These are phyloP conservation scores for Amaranthus hypochondriacus DNA, from an alignment of 148 eudicot species.

Conservation along the genomic window DNA sequence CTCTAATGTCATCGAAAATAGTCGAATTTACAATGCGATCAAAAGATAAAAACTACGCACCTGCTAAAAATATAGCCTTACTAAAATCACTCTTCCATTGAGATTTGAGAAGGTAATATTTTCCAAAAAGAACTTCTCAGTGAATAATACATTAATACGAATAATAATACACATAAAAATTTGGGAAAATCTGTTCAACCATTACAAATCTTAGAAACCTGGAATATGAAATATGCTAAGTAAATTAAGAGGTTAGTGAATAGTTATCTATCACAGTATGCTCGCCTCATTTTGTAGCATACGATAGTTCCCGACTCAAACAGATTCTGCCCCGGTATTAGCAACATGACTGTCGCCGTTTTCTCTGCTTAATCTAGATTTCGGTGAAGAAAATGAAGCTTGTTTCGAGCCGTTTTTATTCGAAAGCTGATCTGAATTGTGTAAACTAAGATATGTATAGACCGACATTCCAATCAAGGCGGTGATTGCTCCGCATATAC, in stretches of 20 bases:
- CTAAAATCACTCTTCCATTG: background rate
- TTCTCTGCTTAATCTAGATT: constrained; percentile 74
- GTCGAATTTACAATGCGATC: too few relatives aligned
- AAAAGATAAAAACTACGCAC: too few relatives aligned
- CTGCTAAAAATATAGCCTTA: background rate
- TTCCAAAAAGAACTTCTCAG: background rate
- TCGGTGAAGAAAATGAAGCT: constrained; percentile 44
- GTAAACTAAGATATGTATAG: constrained; percentile 72
- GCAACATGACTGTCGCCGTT: constrained; percentile 38
- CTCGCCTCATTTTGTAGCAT: background rate
- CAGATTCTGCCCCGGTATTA: constrained; percentile 43
- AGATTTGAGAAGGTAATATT: background rate
- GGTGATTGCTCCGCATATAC: constrained; percentile 71
- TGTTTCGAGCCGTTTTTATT: constrained; percentile 42
- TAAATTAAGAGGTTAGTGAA: constrained; percentile 18
- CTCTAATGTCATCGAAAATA: too few relatives aligned
- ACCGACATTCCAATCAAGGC: constrained; percentile 82
- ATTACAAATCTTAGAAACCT: background rate
- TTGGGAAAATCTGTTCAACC: background rate
- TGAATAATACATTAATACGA: background rate
- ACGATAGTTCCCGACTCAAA: constrained; percentile 20
- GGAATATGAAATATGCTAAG: background rate
- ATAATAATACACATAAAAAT: background rate
- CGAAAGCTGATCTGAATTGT: constrained; percentile 40
- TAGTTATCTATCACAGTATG: constrained; percentile 2